phyloP scores from a whole-genome alignment of 202 grass and related monocot species.

The Zoysia matrella region DNA sequence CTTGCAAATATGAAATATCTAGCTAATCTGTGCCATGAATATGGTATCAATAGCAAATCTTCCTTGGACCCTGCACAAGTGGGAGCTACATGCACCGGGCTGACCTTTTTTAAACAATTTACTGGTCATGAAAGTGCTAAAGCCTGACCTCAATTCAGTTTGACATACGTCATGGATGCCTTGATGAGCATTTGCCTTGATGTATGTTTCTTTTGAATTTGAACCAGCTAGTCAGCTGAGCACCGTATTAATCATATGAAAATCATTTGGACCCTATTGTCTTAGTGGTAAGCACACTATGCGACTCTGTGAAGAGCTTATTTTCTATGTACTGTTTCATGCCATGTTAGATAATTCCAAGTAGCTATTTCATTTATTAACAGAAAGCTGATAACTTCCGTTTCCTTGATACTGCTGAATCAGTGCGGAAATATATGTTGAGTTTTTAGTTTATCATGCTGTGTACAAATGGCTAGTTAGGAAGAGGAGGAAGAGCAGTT shows the following conservation, averaged over 20 bases:
- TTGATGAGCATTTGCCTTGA: not conserved
- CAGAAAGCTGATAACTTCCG: not conserved
- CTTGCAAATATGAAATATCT: not conserved
- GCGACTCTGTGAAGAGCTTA: not conserved
- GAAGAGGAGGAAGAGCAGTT: not conserved
- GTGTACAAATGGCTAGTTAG: constrained; percentile 8
- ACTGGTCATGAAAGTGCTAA: not conserved
- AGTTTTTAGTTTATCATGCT: not conserved
- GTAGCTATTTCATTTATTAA: not conserved
- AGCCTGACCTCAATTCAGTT: not conserved
- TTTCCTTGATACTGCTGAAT: not conserved
- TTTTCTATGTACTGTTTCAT: constrained; percentile 1
- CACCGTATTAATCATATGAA: not conserved
- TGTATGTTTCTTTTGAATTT: constrained; percentile 14
- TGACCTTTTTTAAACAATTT: not conserved
- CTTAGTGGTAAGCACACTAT: not conserved
- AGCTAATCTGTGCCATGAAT: not conserved
- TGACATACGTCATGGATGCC: not conserved
- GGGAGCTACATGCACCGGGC: too few relatives aligned
- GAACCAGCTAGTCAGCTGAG: constrained; percentile 6
- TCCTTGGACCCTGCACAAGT: too few relatives aligned
- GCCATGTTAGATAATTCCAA: not conserved
- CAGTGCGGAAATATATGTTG: not conserved
- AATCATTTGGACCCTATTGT: not conserved
- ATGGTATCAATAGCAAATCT: not conserved